Evolutionary conservation across 2,329 filamentous ascomycete species (phyloP), one percentile per base, ranked within the genome.

Genomic region (Chaetothyriales sp.): DNA sequence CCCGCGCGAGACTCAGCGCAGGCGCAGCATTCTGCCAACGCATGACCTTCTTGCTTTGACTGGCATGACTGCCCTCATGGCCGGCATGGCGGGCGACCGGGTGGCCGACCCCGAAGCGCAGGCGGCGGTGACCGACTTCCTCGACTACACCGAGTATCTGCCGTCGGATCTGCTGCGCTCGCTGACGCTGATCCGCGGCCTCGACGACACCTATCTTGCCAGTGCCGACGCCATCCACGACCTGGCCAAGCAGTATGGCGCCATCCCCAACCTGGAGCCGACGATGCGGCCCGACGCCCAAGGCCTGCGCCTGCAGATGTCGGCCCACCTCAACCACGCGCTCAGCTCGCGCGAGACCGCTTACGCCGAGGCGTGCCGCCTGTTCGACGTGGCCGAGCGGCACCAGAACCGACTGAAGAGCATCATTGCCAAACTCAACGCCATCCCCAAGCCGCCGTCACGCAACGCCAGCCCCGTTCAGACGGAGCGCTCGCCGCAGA

Each of bases 121-220:
- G 63, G 77, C 78, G 33, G 82, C 80, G 22, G 77, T 83, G 46
- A 81, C 78, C 57, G 80, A 83, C 65, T 83, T 80, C 65, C 76
- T 82, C 53, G 79, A 82, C 65, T 83, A 83, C 67, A 83, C 80
- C 56, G 80, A 83, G 67, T 82, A 81, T 70, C 80, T 82, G 52
- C 80, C 80, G 33, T 78, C 80, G 8, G 80, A 83, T 63, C 70
- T 83, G 20, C 73, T 76, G 53, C 79, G 80, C 60, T 82, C 80
- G 56, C 68, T 83, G 50, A 79, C 76, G 49, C 70, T 83, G 52
- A 81, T 83, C 60, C 71, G 73, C 56, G 68, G 69, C 52, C 65
- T 73, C 49, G 71, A 73, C 53, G 66, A 72, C 54, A 67, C 67
- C 44, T 73, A 73, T 53, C 56, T 71, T 7, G 64, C 67, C 46